Conservation (phyloP, 495 filamentous ascomycete species). For the Penicillium cataractarum region DNA sequence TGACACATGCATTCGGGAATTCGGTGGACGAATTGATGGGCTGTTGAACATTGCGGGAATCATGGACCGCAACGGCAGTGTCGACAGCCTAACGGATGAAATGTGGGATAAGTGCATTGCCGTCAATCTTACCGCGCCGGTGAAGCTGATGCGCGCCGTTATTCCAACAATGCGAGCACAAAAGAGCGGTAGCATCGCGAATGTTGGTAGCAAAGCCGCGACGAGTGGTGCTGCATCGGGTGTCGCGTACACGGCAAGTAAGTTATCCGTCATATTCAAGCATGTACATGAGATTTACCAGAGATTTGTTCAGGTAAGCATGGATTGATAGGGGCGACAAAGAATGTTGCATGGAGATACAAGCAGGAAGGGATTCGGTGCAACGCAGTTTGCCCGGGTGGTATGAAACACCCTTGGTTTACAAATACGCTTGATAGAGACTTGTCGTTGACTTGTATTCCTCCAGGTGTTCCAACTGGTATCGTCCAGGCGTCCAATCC, state of each 20-base stretch:
- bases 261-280: neutral
- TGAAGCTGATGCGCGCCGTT: neutral
- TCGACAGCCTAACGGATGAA: neutral
- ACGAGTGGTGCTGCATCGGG: neutral
- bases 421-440: too few relatives aligned
- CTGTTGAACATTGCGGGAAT: neutral
- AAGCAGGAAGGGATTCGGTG: neutral
- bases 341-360: neutral
- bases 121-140: neutral
- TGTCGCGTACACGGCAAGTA: neutral
- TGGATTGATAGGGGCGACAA: neutral
- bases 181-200: neutral
- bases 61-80: neutral
- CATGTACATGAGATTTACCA: neutral
- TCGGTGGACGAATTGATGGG: neutral
- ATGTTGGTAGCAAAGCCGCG: neutral
- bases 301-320: neutral
- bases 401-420: neutral
- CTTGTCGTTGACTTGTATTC: neutral
- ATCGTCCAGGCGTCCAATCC: neutral
- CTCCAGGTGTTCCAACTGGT: neutral
- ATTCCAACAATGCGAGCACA: neutral
- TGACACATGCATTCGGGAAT: neutral
- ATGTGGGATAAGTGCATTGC: neutral
- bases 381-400: neutral